Evolutionary conservation across 2,329 filamentous ascomycete species (phyloP), one percentile per base, ranked within the genome.

Genomic region (Ilyonectria mors-panacis): DNA sequence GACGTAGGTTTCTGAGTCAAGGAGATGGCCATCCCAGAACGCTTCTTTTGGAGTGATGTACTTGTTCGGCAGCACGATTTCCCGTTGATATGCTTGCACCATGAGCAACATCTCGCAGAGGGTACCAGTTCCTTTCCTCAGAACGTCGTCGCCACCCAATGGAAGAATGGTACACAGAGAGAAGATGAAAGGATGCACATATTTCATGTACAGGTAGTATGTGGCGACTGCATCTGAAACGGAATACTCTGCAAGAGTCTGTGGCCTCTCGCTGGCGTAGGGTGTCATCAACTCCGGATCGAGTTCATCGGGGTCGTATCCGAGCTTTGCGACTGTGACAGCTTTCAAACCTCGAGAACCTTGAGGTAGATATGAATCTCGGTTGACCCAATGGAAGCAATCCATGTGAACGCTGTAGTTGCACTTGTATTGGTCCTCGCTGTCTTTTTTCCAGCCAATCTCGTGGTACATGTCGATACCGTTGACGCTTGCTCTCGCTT

Each of bases 141-240:
- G 81, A 1, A 95, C 94, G 78, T 98, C 96, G 76, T 99, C 95
- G 37, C 95, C 94, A 50, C 94, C 94, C 1, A 99, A 87, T 0
- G 96, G 96, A 79, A 99, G 86, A 83, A 99, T 98, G 1, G 95
- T 99, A 82, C 96, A 99, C 0, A 99, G 85, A 1, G 97, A 98
- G 86, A 99, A 99, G 79, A 99, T 96, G 85, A 99, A 99, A 4
- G 96, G 96, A 80, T 99, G 96, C n/a, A 99, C 94, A 80, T 99
- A 99, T 91, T 99, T 99, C 97, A 99, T 99, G 87, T 99, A 99
- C 69, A 99, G 85, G 78, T 99, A 99, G 80, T 99, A 99, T 0
- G 96, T 99, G 23, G 96, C 96, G 57, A 99, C 96, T 10, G 97
- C 97, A 86, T 99, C 97, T 76, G 97, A 99, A 50, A 99, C 96